phyloP scores from a whole-genome alignment of 768 basidiomycete genomes.

The Clitopilus passeckerianus region DNA sequence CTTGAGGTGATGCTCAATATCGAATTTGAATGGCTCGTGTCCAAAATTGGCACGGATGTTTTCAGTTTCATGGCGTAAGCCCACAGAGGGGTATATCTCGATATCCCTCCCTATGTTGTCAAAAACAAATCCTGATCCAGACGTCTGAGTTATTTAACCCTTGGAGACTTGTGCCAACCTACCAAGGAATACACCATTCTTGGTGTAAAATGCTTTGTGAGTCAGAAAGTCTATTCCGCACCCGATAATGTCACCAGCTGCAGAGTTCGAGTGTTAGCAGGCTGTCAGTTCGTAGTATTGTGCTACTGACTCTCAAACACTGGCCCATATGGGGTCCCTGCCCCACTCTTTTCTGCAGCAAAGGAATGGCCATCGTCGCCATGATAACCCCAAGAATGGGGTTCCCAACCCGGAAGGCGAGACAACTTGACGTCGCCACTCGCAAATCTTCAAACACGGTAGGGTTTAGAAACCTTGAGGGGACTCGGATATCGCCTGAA shows the following conservation, averaged over 20 bases:
- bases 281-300: neutral
- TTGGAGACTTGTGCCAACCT: constrained; percentile 1
- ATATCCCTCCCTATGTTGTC: constrained; percentile 62
- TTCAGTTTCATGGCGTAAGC: constrained; percentile 78
- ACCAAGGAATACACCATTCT: constrained; percentile 77
- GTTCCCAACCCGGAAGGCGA: constrained; percentile 84
- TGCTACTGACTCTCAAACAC: constrained; percentile 68
- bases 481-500: neutral
- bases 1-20: constrained; percentile 84
- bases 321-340: constrained; percentile 68
- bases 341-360: constrained; percentile 56
- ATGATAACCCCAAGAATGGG: constrained; percentile 87
- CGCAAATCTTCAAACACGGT: constrained; percentile 49
- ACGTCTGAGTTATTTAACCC: neutral
- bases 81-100: constrained; percentile 82
- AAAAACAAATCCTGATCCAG: constrained; percentile 55
- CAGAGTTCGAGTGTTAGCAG: constrained; percentile 3
- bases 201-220: constrained; percentile 82
- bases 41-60: constrained; percentile 83
- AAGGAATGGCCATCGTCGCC: constrained; percentile 85
- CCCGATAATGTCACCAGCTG: constrained; percentile 85
- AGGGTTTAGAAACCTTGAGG: constrained; percentile 1
- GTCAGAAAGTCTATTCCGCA: constrained; percentile 89
- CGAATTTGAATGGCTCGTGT: constrained; percentile 77
- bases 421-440: constrained; percentile 58